Evolutionary conservation across 768 basidiomycete genomes (phyloP), one percentile per base, ranked within the genome.

Genomic region (Coprinopsis cinerea): DNA sequence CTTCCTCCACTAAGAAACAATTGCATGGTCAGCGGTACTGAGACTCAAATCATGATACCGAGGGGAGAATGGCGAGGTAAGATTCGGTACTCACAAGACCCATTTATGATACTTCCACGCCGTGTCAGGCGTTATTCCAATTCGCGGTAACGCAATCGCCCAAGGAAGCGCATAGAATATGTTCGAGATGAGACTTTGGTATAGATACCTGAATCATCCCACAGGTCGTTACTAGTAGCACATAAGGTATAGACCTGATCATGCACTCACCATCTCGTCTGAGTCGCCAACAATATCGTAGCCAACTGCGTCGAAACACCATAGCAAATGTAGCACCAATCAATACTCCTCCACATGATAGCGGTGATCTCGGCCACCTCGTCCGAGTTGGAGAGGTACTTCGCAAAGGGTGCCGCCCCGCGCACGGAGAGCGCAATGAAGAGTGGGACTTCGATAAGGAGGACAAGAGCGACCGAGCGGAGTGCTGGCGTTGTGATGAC

Each of bases 301-400:
- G 59, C 61, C 10, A 62, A 51, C 56, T 60, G 61, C 2, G 61
- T 59, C n/a, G 57, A 59, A 7, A 59, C 53, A 1, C 40, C 61
- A 41, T 62, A 60, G 40, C 48, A 55, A 28, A 62, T 62, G 41
- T 62, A 62, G 46, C 57, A 60, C 56, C 59, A 60, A 36, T 62
- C 59, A 15, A 60, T 60, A 32, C 51, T 57, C 40, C 45, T 44
- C 59, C 59, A 59, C 59, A 62, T 59, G 55, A 55, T 59, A 14
- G 52, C 56, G 0, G 61, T 59, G 14, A 62, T 57, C 1, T 47
- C 51, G 3, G 59, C 59, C 2, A 59, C 61, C 23, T 51, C 55
- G 37, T 60, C 61, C 11, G 59, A 62, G 28, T 57, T 52, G 2
- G 61, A 62, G 36, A 60, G 56, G 44, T 60, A 60, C 11, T 40